Evolutionary conservation across 1,284 basidiomycete genomes (phyloP), one percentile per base, ranked within the genome.

Genomic region (Anthracocystis panici-leucophaei): DNA sequence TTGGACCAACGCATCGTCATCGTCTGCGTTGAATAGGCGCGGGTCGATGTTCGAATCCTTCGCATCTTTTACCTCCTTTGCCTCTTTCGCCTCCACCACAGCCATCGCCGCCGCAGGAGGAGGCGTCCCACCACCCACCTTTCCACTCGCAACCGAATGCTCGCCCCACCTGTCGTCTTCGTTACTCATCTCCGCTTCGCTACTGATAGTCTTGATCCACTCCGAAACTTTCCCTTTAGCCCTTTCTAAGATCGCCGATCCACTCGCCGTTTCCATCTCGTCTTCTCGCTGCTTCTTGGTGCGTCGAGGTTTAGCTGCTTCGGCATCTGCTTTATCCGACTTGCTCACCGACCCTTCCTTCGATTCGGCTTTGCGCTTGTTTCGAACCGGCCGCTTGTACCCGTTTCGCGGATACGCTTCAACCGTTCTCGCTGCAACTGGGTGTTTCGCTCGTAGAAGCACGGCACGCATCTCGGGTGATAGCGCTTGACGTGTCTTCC

Each of bases 121-220:
- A 20, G 33, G 33, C 16, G 35, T 31, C 5, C 16, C 21, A 35
- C n/a, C 21, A 1, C 44, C 33, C 0, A 3, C 14, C 11, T 11
- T 57, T 18, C 55, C 49, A 38, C 55, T 57, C n/a, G 55, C 33
- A 2, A 16, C 33, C 5, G 55, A 41, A 14, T 45, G 14, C 27
- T 50, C 49, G 16, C 45, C 53, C 53, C 53, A 55, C 29, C 23
- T 27, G 29, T n/a, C 41, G 14, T 53, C 56, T 3, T 14, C 56
- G 20, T 38, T 38, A 16, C 42, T 62, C 27, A 25, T 12, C 42
- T 40, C 58, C 3, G 62, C 49, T 23, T 71, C 68, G 50, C 62
- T 65, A 25, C 54, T 57, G n/a, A 71, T 60, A 3, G 33, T 44
- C 55, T 71, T 71, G 10, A 71, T 71, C 68, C 68, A 71, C 31